These are phyloP conservation scores for Argentina anserina DNA, from an alignment of 306 rosid species.

Conservation along the genomic window DNA sequence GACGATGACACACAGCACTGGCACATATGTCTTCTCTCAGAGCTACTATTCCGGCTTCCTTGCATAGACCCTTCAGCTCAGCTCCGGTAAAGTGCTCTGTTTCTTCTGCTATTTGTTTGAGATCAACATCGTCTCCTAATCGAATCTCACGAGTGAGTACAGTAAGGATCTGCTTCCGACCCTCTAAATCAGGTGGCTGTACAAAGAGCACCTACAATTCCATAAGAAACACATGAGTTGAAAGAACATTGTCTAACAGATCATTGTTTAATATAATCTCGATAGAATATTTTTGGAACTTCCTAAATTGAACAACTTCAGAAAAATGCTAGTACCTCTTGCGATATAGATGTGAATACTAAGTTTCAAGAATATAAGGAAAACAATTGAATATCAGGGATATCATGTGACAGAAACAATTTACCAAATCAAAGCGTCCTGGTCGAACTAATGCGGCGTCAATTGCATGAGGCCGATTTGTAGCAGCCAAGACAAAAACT, in stretches of 20 bases:
- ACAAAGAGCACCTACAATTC: conserved; percentile 73
- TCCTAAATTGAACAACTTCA: too few species aligned
- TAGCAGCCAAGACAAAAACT: conserved; percentile 90
- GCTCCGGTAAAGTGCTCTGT: conserved; percentile 91
- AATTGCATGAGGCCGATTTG: conserved; percentile 87
- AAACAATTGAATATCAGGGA: not conserved
- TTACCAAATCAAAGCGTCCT: conserved; percentile 85
- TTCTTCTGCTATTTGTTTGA: conserved; percentile 59
- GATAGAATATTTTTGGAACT: not conserved
- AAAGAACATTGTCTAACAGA: not conserved
- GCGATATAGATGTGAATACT: not conserved
- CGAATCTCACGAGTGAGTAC: conserved; percentile 73
- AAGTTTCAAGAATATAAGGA: not conserved
- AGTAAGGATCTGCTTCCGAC: conserved; percentile 65
- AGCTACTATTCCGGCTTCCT: conserved; percentile 84
- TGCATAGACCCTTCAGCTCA: conserved; percentile 77
- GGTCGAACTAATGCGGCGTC: conserved; percentile 95
- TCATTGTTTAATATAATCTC: not conserved
- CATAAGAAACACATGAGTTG: conserved; percentile 4
- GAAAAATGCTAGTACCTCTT: not conserved
- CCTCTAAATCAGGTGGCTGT: conserved; percentile 88
- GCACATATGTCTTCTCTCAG: conserved; percentile 75
- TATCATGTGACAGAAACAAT: not conserved
- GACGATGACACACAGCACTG: conserved; percentile 46
- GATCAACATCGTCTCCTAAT: conserved; percentile 54